Evolutionary conservation across 2,329 filamentous ascomycete genomes (phyloP).

Genomic region (Fusarium sp.): DNA sequence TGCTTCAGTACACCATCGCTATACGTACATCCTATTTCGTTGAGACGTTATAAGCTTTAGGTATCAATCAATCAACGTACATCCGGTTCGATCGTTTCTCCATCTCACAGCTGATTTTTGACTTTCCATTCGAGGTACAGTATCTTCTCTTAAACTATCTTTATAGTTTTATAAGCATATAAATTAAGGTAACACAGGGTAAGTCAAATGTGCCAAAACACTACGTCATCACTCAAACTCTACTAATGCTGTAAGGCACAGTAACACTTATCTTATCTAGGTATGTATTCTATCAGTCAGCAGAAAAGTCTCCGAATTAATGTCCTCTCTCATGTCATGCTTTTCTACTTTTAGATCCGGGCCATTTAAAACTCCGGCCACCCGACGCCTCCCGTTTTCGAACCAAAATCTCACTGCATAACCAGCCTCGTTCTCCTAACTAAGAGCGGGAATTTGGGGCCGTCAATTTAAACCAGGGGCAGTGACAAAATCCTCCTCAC

Average conservation of each 20-base stretch:
- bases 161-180: no score
- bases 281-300: no score
- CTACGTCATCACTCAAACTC: background rate
- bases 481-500: background rate
- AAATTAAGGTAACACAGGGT: no score
- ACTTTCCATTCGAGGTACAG: background rate
- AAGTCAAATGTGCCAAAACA: background rate
- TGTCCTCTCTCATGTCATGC: background rate
- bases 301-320: background rate
- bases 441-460: background rate
- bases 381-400: background rate
- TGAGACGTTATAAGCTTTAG: no score
- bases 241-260: no score
- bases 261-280: no score
- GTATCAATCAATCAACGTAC: no score
- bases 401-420: background rate
- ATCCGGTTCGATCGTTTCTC: no score
- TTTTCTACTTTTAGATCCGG: background rate
- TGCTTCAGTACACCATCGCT: no score
- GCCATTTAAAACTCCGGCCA: background rate
- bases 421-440: background rate
- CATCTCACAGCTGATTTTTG: accelerated
- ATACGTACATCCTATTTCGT: no score
- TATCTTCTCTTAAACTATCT: no score
- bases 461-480: background rate